Evolutionary conservation across 352 stramenopile species (phyloP).

Genomic region (Globisporangium barbulae): DNA sequence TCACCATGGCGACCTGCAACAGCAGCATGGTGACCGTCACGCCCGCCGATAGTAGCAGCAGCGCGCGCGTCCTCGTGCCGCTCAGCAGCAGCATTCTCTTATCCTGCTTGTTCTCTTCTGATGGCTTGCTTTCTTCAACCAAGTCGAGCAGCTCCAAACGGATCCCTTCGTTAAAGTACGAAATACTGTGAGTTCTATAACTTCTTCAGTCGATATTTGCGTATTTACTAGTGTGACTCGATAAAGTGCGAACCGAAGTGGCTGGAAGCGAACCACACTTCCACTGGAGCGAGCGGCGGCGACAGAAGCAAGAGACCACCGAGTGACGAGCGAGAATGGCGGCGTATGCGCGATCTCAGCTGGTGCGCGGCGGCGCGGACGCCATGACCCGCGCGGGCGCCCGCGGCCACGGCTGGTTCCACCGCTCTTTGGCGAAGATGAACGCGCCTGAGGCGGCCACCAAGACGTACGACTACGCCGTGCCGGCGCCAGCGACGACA

Average conservation of each 20-base stretch:
- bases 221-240: neutral
- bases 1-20: slow-evolving; percentile 51
- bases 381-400: slow-evolving; percentile 60
- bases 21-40: slow-evolving; percentile 42
- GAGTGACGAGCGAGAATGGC: slow-evolving; percentile 30
- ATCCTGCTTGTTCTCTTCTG: slow-evolving; percentile 1
- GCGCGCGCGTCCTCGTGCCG: slow-evolving; percentile 25
- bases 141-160: neutral
- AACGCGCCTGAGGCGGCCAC: slow-evolving; percentile 55
- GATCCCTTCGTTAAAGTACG: neutral
- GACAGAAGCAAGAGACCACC: neutral
- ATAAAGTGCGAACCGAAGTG: slow-evolving; percentile 20
- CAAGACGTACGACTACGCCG: slow-evolving; percentile 66
- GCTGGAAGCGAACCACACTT: slow-evolving; percentile 35
- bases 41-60: slow-evolving; percentile 34
- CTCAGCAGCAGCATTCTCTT: slow-evolving; percentile 3
- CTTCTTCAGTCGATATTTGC: neutral
- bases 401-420: slow-evolving; percentile 79
- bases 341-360: slow-evolving; percentile 53
- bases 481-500: slow-evolving; percentile 42
- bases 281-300: neutral
- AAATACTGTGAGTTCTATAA: neutral
- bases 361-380: slow-evolving; percentile 51
- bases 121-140: slow-evolving; percentile 28
- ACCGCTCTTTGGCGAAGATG: slow-evolving; percentile 83